Evolutionary conservation across 75 land plant genomes (phyloP).

Genomic region (Chamaecyparis obtusa): DNA sequence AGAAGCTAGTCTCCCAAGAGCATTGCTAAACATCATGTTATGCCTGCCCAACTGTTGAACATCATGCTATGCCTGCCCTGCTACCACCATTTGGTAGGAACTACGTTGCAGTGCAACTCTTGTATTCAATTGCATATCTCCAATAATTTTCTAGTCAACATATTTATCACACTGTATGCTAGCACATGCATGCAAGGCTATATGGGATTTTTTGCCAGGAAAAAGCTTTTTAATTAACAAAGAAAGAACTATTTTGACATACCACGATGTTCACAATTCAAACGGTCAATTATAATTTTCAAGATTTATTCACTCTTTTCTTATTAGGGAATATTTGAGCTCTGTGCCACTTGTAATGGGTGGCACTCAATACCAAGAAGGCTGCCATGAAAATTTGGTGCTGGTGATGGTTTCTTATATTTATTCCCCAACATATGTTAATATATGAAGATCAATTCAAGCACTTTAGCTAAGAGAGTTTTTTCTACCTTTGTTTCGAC

Average conservation of each 20-base stretch:
- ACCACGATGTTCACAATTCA: too few relatives aligned
- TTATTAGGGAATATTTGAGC: neutral
- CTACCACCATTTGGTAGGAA: too few relatives aligned
- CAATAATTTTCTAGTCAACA: neutral
- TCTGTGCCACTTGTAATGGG: neutral
- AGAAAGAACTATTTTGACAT: neutral
- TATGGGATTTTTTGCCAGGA: neutral
- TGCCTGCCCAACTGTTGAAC: too few relatives aligned
- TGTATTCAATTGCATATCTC: neutral
- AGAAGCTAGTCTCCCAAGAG: too few relatives aligned
- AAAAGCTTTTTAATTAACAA: neutral
- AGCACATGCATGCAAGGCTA: neutral
- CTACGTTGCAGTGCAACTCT: too few relatives aligned
- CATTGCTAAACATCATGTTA: too few relatives aligned
- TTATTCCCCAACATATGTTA: neutral
- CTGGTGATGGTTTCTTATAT: neutral
- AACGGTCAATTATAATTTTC: neutral
- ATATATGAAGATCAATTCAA: neutral
- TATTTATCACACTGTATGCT: neutral
- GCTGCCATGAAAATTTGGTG: neutral
- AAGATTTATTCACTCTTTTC: neutral
- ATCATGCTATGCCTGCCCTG: too few relatives aligned
- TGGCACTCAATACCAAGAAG: neutral
- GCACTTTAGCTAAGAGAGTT: neutral
- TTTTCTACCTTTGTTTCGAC: neutral